Evolutionary conservation across 345 rosid genomes (phyloP).

Genomic region (Cardiospermum halicacabum): DNA sequence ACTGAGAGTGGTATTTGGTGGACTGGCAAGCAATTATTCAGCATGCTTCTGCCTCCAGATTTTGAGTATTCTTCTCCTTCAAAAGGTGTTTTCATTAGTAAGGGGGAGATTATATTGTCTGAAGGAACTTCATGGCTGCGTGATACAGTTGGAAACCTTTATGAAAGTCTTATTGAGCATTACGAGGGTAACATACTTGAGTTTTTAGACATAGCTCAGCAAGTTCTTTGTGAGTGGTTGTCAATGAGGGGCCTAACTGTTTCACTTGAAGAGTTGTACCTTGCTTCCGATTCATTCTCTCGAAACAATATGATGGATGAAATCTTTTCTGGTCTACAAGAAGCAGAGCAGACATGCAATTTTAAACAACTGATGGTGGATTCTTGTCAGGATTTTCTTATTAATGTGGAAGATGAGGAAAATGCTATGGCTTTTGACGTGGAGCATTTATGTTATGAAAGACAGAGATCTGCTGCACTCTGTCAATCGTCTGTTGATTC

Average conservation of each 20-base stretch:
- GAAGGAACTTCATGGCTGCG: constrained; percentile 76
- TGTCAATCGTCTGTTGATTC: constrained; percentile 74
- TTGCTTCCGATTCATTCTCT: constrained; percentile 44
- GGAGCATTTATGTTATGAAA: constrained; percentile 46
- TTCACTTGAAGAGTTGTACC: constrained; percentile 70
- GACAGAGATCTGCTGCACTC: constrained; percentile 70
- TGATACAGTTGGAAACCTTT: constrained; percentile 61
- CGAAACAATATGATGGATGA: constrained; percentile 64
- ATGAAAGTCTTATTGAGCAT: constrained; percentile 55
- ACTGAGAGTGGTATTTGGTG: constrained; percentile 57
- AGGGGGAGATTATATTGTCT: constrained; percentile 61
- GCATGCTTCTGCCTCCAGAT: constrained; percentile 69
- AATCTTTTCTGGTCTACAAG: constrained; percentile 52
- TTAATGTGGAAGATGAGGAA: constrained; percentile 33
- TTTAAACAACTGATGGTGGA: constrained; percentile 71
- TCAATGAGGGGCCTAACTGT: constrained; percentile 74
- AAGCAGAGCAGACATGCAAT: constrained; percentile 59
- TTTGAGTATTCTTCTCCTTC: constrained; percentile 49
- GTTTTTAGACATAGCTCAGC: constrained; percentile 60
- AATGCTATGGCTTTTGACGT: constrained; percentile 31
- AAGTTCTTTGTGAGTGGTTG: constrained; percentile 87
- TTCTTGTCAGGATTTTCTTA: constrained; percentile 53
- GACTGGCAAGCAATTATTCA: constrained; percentile 84
- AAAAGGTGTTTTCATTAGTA: constrained; percentile 37
- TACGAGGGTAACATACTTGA: constrained; percentile 49